A percentile compares a stretch with the other conserved stretches of the same genome.
These are phyloP conservation scores for Polygonum maritimum DNA, from an alignment of 148 eudicot species.

Conservation along the genomic window DNA sequence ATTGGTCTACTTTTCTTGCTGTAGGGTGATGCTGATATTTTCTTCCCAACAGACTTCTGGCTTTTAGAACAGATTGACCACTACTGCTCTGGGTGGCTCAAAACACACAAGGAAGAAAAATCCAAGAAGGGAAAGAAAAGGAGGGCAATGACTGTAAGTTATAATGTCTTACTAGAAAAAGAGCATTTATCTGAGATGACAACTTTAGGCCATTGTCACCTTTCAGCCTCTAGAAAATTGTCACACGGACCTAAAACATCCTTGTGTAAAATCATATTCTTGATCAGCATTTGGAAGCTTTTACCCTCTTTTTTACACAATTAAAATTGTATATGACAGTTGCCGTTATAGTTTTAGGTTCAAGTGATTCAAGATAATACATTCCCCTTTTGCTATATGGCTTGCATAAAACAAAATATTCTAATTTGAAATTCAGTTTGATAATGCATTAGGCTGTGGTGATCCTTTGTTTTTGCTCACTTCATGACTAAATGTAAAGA, in stretches of 20 bases:
- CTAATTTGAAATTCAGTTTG: background rate
- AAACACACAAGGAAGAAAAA: slow-evolving; percentile 29
- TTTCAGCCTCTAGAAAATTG: background rate
- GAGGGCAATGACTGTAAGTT: slow-evolving; percentile 59
- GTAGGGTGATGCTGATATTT: slow-evolving; percentile 98
- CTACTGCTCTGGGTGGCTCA: slow-evolving; percentile 72
- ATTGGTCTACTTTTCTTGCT: slow-evolving; percentile 11
- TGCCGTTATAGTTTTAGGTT: background rate
- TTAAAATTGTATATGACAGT: background rate
- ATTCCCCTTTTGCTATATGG: background rate
- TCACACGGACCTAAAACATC: too few species aligned
- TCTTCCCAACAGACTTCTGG: slow-evolving; percentile 97
- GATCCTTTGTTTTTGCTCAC: background rate
- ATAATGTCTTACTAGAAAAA: background rate
- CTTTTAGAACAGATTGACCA: slow-evolving; percentile 84
- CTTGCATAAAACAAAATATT: background rate
- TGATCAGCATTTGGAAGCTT: background rate
- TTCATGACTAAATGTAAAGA: background rate
- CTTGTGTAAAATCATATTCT: background rate
- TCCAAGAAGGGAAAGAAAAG: slow-evolving; percentile 65
- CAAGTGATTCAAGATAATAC: background rate
- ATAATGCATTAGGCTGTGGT: background rate
- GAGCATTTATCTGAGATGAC: background rate
- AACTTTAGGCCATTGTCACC: background rate
- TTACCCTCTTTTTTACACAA: background rate